Conservation (phyloP, 108 stramenopile genomes). For the Thalassiosira profunda region DNA sequence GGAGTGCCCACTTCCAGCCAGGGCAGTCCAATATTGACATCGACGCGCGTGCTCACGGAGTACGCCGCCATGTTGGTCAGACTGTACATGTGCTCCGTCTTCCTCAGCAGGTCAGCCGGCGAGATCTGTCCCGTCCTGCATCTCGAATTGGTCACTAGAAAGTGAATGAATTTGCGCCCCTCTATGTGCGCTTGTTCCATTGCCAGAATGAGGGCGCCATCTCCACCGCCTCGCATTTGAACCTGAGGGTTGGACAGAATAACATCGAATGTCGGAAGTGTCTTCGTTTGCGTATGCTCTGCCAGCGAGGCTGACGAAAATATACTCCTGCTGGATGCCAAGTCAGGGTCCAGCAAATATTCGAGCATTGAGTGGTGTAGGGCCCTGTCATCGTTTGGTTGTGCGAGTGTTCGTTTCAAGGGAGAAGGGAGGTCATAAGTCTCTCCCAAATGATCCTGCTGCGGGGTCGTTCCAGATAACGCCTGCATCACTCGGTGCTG, state of each 20-base stretch:
- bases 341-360: conserved; percentile 33
- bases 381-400: neutral
- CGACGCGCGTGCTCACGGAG: conserved; percentile 11
- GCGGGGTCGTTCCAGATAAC: conserved; percentile 7
- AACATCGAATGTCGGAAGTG: conserved; percentile 52
- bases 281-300: conserved; percentile 1
- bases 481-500: conserved; percentile 45
- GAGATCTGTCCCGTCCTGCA: conserved; percentile 12
- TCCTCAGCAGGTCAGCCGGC: conserved; percentile 43
- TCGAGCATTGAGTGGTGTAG: conserved; percentile 15
- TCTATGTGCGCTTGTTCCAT: conserved; percentile 58
- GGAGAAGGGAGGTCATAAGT: neutral
- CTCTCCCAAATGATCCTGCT: neutral
- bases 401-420: no score
- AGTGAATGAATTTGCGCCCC: conserved; percentile 46
- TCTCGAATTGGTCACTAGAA: conserved; percentile 20
- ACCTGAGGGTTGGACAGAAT: conserved; percentile 63
- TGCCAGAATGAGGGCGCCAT: conserved; percentile 55
- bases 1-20: conserved; percentile 54
- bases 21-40: conserved; percentile 43
- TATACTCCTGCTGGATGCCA: conserved; percentile 17
- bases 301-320: neutral
- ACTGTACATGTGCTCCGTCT: conserved; percentile 40
- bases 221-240: conserved; percentile 49
- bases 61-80: conserved; percentile 29